Percentiles rank a stretch among this genome's conserved stretches.
Conservation (phyloP, 2,329 filamentous ascomycete genomes). For the Trichoderma sp. region DNA sequence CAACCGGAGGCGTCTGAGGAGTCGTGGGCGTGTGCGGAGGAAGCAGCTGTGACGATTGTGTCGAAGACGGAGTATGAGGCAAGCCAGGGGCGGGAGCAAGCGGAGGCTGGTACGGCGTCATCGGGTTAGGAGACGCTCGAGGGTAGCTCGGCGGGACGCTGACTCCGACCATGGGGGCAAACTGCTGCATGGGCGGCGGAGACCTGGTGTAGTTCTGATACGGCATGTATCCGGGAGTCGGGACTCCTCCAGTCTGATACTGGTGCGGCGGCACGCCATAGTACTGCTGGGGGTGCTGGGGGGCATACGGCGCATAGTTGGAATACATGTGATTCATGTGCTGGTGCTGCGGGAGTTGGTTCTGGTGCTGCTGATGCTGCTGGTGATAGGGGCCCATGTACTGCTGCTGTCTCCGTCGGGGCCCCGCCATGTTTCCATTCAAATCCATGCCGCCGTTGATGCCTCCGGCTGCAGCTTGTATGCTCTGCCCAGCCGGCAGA, state of each 20-base stretch:
- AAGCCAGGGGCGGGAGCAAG: conserved; percentile 41
- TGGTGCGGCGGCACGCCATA: conserved; percentile 56
- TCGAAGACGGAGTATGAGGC: conserved; percentile 53
- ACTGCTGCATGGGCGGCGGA: conserved; percentile 53
- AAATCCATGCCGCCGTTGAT: conserved; percentile 33
- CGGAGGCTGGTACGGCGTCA: conserved; percentile 56
- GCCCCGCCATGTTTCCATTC: conserved; percentile 27
- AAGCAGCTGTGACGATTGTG: conserved; percentile 44
- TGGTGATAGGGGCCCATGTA: conserved; percentile 39
- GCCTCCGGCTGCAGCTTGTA: conserved; percentile 44
- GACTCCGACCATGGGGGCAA: conserved; percentile 50
- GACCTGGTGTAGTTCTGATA: conserved; percentile 50
- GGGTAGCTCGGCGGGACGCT: conserved; percentile 47
- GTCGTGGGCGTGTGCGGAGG: conserved; percentile 48
- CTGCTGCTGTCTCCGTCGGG: conserved; percentile 38
- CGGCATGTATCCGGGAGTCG: conserved; percentile 45
- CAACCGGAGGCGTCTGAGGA: conserved; percentile 36
- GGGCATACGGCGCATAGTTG: conserved; percentile 50
- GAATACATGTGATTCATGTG: conserved; percentile 44
- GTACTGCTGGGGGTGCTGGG: conserved; percentile 39
- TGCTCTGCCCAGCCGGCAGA: conserved; percentile 72
- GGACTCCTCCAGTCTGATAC: conserved; percentile 52
- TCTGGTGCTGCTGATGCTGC: neutral
- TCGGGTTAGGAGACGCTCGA: conserved; percentile 51
- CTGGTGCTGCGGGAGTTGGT: conserved; percentile 22